These are phyloP conservation scores for Allium fistulosum DNA, from an alignment of 106 monocot genomes.

Conservation along the genomic window DNA sequence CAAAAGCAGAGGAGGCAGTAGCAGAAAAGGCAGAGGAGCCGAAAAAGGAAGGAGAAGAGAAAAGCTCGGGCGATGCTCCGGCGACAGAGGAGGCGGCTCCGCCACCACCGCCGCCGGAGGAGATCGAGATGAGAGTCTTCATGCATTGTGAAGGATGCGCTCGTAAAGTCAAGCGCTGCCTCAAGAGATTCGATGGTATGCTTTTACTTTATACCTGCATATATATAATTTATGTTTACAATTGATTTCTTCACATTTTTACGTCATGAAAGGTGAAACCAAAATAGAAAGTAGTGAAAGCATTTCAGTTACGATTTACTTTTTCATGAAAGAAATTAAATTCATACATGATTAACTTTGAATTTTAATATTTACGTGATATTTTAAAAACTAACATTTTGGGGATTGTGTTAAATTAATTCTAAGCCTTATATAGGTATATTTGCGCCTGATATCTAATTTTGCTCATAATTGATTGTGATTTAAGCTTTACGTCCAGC, in stretches of 20 bases:
- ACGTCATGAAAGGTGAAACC: neutral
- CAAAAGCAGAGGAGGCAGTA: constrained; percentile 8
- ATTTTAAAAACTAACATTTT: neutral
- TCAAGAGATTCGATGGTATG: constrained; percentile 56
- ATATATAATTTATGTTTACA: neutral
- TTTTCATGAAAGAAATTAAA: neutral
- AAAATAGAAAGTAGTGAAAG: neutral
- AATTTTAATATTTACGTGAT: too few relatives aligned
- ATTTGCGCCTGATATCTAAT: too few relatives aligned
- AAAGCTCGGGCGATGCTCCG: neutral
- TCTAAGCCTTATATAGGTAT: too few relatives aligned
- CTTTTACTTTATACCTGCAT: neutral
- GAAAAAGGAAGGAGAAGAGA: constrained; percentile 8
- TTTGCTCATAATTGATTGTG: too few relatives aligned
- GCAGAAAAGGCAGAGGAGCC: constrained; percentile 12
- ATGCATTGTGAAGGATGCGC: constrained; percentile 82
- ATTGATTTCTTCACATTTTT: neutral
- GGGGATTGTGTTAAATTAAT: too few relatives aligned
- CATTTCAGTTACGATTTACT: neutral
- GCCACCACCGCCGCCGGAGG: constrained; percentile 50
- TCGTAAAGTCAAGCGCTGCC: constrained; percentile 36
- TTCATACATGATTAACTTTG: neutral
- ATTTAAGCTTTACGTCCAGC: neutral
- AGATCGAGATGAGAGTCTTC: constrained; percentile 48
- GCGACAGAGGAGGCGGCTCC: constrained; percentile 7